A percentile compares a stretch with the other conserved stretches of the same genome.
Evolutionary conservation across 116 monocot species (phyloP).

Genomic region (Posidonia oceanica): DNA sequence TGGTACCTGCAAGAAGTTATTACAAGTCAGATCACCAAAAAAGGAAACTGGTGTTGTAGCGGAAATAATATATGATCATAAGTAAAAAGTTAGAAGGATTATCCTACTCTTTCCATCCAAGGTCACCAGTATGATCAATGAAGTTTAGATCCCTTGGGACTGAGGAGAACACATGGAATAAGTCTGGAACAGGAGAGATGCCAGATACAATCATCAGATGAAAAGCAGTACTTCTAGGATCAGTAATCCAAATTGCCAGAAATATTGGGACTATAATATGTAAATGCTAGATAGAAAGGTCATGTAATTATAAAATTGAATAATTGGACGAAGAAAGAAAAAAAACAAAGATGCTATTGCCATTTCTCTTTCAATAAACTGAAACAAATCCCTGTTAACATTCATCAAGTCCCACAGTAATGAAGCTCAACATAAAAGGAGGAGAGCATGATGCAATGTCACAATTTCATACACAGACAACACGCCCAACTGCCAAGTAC

Average conservation of each 20-base stretch:
- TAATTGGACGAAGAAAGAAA: too few species aligned
- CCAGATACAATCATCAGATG: neutral
- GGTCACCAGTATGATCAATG: constrained; percentile 20
- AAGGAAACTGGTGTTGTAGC: too few species aligned
- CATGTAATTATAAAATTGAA: neutral
- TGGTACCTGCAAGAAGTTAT: constrained; percentile 39
- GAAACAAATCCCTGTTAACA: too few species aligned
- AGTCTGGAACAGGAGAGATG: constrained; percentile 14
- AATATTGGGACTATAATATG: neutral
- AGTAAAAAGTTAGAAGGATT: neutral
- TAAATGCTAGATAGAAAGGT: neutral
- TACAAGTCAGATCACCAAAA: neutral
- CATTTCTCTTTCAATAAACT: too few species aligned
- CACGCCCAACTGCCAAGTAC: too few species aligned
- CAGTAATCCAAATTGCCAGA: neutral
- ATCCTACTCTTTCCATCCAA: constrained; percentile 31
- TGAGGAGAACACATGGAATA: constrained; percentile 21
- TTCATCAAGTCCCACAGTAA: too few species aligned
- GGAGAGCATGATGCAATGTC: too few species aligned
- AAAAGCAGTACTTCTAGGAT: neutral
- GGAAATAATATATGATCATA: neutral
- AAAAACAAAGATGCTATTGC: too few species aligned
- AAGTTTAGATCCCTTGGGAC: constrained; percentile 25
- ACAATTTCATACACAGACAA: too few species aligned
- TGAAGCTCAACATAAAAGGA: too few species aligned